Percentiles rank a stretch among this genome's conserved stretches.
Conservation (phyloP, 441 rosid species). For the Hura crepitans region DNA sequence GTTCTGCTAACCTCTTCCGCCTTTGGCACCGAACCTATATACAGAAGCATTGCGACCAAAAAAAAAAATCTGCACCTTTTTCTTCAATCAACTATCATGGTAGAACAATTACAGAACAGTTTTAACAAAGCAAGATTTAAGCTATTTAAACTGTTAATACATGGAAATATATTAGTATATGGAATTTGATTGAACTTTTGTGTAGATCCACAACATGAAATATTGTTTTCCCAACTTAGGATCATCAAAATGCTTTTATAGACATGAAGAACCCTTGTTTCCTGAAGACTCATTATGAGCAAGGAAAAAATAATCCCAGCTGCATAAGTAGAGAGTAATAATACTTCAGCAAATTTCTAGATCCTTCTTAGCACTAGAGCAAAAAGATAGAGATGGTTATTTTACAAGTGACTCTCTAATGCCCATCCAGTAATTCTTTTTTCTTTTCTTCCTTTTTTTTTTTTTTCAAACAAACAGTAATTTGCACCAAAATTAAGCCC, state of each 20-base stretch:
- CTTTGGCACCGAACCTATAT: constrained; percentile 50
- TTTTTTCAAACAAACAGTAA: not conserved
- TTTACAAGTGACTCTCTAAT: not conserved
- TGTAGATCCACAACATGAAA: not conserved
- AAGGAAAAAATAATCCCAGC: not conserved
- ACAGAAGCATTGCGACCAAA: not conserved
- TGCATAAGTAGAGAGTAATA: not conserved
- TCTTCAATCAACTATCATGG: not conserved
- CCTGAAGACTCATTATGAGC: not conserved
- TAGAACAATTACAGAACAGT: not conserved
- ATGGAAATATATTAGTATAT: no score
- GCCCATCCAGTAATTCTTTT: not conserved
- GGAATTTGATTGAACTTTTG: not conserved
- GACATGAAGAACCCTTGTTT: not conserved
- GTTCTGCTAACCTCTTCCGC: constrained; percentile 47
- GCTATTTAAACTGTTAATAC: no score
- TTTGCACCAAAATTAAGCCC: not conserved
- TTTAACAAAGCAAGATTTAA: not conserved
- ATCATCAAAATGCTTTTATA: not conserved
- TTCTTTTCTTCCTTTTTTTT: no score
- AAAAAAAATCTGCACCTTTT: not conserved
- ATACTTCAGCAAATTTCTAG: not conserved
- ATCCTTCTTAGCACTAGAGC: not conserved
- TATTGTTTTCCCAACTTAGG: not conserved
- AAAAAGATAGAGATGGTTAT: not conserved